Evolutionary conservation across 306 rosid species (phyloP), one percentile per base, ranked within the genome.

Genomic region (Abrus pulchellus): DNA sequence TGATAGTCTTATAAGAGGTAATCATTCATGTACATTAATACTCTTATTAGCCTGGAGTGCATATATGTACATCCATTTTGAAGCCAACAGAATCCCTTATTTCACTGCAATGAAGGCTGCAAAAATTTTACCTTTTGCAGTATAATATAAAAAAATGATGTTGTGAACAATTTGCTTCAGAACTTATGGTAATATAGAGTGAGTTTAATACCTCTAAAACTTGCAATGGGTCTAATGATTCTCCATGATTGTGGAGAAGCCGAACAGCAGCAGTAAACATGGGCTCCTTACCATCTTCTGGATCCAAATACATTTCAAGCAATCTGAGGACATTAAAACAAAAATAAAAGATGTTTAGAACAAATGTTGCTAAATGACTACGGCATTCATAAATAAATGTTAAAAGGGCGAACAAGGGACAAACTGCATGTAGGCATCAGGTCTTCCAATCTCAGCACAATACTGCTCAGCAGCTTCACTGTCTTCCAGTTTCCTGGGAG

Each of bases 181-280:
- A 13, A 56, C 7, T 44, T 65, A 43, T 44, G 41, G 41, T 65
- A 66, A 47, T 56, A 72, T 29, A 68, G 66, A 77, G 60, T 34
- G 82, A 68, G 48, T 72, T 57, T 59, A 80, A 66, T 89, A 95
- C 99, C 98, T 93, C 97, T 68, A 95, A 82, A 72, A 95, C 98
- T 83, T 92, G 98, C 88, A 95, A 87, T 50, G 98, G 98, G 77
- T 95, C 98, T 70, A 95, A 80, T 33, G 97, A 92, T 87, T 95
- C 99, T 83, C 99, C 99, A 83, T 93, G 98, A 85, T 95, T 95
- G 83, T 95, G 99, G 56, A 95, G 97, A 81, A 95, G 97, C 84
- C 98, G 92, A 85, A 95, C 98, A 74, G 99, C 98, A 82, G 98
- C 96, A 74, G 90, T 95, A 82, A 95, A 95, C 99, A 95, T 95